These are phyloP conservation scores for Lenzites betulinus DNA, from an alignment of 768 basidiomycete genomes.

Conservation along the genomic window DNA sequence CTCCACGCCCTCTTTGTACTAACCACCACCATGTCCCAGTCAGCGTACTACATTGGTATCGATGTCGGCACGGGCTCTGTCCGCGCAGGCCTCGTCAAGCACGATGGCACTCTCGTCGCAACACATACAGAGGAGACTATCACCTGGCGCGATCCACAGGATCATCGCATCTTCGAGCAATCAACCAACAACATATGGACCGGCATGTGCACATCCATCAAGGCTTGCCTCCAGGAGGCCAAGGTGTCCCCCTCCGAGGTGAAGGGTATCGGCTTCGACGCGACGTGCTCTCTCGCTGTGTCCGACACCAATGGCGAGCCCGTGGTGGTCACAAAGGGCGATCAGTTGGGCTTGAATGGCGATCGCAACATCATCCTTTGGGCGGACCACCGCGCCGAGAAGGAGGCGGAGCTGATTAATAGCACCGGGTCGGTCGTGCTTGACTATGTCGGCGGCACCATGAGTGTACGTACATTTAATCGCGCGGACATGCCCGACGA, in stretches of 20 bases:
- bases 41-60: slow-evolving; percentile 65
- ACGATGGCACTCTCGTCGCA: slow-evolving; percentile 69
- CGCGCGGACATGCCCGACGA: neutral
- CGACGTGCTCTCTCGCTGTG: slow-evolving; percentile 95
- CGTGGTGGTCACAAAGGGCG: slow-evolving; percentile 71
- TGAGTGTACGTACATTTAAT: slow-evolving; percentile 61
- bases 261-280: slow-evolving; percentile 92
- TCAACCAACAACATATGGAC: slow-evolving; percentile 89
- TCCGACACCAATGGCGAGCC: slow-evolving; percentile 73
- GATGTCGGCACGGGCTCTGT: slow-evolving; percentile 95
- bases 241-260: slow-evolving; percentile 59
- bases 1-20: neutral
- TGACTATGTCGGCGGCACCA: slow-evolving; percentile 93
- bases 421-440: slow-evolving; percentile 79
- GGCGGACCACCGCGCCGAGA: slow-evolving; percentile 95
- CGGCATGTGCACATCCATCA: slow-evolving; percentile 61
- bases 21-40: slow-evolving; percentile 22
- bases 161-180: slow-evolving; percentile 96
- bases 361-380: slow-evolving; percentile 91
- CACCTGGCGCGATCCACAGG: slow-evolving; percentile 81
- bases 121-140: slow-evolving; percentile 80
- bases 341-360: slow-evolving; percentile 60
- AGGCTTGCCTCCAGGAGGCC: slow-evolving; percentile 60
- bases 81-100: slow-evolving; percentile 77
- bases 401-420: slow-evolving; percentile 92